phyloP scores from a whole-genome alignment of 257 asterid genomes.

The Echium plantagineum region DNA sequence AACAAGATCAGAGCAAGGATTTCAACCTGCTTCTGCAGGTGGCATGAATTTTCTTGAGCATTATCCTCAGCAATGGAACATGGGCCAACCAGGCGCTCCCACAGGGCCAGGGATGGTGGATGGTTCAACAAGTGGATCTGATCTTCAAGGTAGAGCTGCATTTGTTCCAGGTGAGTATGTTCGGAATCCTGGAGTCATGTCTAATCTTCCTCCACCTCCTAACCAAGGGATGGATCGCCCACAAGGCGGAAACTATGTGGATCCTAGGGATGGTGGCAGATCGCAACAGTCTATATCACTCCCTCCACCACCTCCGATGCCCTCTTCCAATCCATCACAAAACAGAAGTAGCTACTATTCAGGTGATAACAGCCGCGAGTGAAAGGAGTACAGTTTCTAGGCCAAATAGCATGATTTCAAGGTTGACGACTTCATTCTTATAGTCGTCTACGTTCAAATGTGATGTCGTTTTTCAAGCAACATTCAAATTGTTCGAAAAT shows the following conservation, averaged over 20 bases:
- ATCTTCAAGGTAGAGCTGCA: conserved; percentile 25
- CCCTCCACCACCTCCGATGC: conserved; percentile 58
- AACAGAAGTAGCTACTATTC: background rate
- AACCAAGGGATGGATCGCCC: conserved; percentile 38
- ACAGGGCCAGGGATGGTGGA: conserved; percentile 36
- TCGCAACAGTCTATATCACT: conserved; percentile 39
- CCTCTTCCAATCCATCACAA: conserved; percentile 11
- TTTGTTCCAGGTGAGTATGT: conserved; percentile 23
- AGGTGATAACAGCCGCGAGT: conserved; percentile 5
- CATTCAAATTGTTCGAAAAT: background rate
- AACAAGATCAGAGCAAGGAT: conserved; percentile 59
- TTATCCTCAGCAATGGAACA: conserved; percentile 66
- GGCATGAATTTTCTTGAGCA: conserved; percentile 45
- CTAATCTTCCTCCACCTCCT: conserved; percentile 27
- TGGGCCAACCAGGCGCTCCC: conserved; percentile 43
- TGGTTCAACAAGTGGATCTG: conserved; percentile 16
- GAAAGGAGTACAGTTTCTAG: background rate
- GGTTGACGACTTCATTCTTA: background rate
- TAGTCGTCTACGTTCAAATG: background rate
- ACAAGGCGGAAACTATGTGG: conserved; percentile 37
- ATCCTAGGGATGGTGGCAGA: conserved; percentile 38
- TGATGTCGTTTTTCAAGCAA: background rate
- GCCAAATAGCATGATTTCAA: background rate
- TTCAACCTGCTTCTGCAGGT: conserved; percentile 55
- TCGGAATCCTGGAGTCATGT: conserved; percentile 31